Percentiles rank a stretch among this genome's conserved stretches.
These are phyloP conservation scores for Verticillium longisporum DNA, from an alignment of 2,329 filamentous ascomycete species.

Conservation along the genomic window DNA sequence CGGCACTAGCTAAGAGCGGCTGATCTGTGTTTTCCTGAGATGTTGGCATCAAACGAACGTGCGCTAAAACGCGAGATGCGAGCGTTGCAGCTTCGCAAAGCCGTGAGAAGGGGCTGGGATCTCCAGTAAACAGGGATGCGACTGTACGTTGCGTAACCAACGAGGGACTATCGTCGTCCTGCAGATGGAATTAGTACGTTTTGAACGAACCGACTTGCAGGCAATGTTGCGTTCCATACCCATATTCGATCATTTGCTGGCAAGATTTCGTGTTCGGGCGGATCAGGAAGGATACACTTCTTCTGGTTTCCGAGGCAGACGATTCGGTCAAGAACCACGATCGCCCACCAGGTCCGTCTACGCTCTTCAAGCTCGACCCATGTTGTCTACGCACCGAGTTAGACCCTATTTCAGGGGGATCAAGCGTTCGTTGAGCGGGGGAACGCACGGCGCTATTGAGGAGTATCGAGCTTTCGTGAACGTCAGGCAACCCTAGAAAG, in stretches of 20 bases:
- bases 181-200: constrained; percentile 2
- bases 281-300: constrained; percentile 13
- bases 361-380: constrained; percentile 42
- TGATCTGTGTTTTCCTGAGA: constrained; percentile 4
- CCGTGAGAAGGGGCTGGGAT: constrained; percentile 42
- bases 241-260: constrained; percentile 32
- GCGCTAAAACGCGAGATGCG: constrained; percentile 23
- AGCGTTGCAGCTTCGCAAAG: constrained; percentile 33
- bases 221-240: constrained; percentile 17
- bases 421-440: background rate
- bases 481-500: constrained; percentile 33
- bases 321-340: constrained; percentile 34
- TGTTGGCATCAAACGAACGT: constrained; percentile 16
- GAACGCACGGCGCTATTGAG: constrained; percentile 25
- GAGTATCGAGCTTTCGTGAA: constrained; percentile 25
- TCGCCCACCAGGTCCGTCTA: constrained; percentile 39
- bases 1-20: background rate
- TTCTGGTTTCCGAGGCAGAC: constrained; percentile 10
- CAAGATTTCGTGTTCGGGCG: constrained; percentile 17
- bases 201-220: background rate
- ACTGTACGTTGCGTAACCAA: constrained; percentile 21
- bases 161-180: constrained; percentile 29
- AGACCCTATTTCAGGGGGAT: background rate
- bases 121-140: constrained; percentile 33
- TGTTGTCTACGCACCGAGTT: constrained; percentile 20